phyloP scores from a whole-genome alignment of 495 filamentous ascomycete species.

The Parathielavia hyrcaniae region DNA sequence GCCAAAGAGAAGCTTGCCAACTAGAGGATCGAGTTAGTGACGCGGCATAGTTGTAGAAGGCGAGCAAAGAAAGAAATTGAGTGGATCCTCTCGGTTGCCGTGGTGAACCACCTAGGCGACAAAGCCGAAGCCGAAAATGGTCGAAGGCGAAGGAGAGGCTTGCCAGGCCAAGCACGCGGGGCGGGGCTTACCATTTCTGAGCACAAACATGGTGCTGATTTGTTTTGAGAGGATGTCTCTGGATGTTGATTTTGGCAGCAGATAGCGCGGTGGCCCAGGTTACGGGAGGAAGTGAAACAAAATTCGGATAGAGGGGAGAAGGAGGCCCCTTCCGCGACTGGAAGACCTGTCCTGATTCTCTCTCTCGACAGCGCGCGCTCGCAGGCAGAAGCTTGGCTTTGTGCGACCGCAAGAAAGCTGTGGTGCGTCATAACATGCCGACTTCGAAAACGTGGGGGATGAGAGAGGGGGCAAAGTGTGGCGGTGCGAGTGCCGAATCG shows the following conservation, averaged over 20 bases:
- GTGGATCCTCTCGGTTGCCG: neutral
- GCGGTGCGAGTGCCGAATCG: constrained; percentile 23
- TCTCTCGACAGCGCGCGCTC: neutral
- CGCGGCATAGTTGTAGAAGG: neutral
- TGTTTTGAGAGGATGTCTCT: constrained; percentile 1
- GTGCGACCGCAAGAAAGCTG: constrained; percentile 17
- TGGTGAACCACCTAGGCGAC: neutral
- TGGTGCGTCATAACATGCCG: constrained; percentile 31
- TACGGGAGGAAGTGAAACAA: neutral
- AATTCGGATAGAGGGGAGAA: neutral
- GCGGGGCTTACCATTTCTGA: constrained; percentile 31
- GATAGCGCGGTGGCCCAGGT: neutral
- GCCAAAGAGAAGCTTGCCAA: constrained; percentile 90
- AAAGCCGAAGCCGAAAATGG: neutral
- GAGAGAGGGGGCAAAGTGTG: constrained; percentile 21
- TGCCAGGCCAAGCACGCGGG: constrained; percentile 4
- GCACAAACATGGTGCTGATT: constrained; percentile 27
- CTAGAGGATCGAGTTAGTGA: constrained; percentile 40
- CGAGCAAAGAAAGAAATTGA: neutral
- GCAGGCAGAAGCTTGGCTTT: constrained; percentile 23
- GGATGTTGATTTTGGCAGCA: neutral
- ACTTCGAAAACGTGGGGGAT: constrained; percentile 14
- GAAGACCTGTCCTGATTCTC: neutral
- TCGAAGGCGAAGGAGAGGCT: neutral
- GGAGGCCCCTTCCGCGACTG: neutral